Conservation (phyloP, 306 rosid genomes). For the Begonia masoniana region DNA sequence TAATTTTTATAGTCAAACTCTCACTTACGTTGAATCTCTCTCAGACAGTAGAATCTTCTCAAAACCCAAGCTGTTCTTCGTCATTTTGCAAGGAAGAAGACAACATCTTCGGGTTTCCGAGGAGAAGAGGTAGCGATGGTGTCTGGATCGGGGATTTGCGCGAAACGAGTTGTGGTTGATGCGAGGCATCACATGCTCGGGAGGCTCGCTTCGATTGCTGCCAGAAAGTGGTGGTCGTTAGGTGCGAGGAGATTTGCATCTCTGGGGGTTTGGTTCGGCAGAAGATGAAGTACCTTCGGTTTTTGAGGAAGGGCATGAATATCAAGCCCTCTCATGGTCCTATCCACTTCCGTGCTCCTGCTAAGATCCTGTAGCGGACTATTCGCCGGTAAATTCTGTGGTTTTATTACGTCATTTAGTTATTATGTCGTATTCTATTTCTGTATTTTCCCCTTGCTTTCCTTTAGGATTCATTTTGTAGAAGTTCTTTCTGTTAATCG, state of each 20-base stretch:
- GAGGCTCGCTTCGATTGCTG: slow-evolving; percentile 38
- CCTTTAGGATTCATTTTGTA: no score
- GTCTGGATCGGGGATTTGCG: slow-evolving; percentile 44
- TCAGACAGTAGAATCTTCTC: no score
- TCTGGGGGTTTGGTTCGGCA: slow-evolving; percentile 47
- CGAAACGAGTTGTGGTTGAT: slow-evolving; percentile 52
- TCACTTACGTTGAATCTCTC: no score
- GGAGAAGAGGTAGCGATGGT: slow-evolving; percentile 18
- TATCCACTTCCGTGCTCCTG: slow-evolving; percentile 52
- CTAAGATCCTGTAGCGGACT: slow-evolving; percentile 62
- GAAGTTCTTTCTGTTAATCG: no score
- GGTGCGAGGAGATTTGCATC: slow-evolving; percentile 54
- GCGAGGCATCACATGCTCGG: slow-evolving; percentile 63
- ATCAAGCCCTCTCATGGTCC: slow-evolving; percentile 64
- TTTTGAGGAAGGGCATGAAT: slow-evolving; percentile 60
- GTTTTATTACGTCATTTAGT: no score
- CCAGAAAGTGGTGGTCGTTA: slow-evolving; percentile 47
- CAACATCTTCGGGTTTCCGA: no score
- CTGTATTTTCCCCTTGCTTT: no score
- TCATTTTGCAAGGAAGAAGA: no score
- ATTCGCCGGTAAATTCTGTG: slow-evolving; percentile 34
- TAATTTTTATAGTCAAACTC: no score
- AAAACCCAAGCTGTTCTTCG: no score
- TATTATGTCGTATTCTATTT: no score
- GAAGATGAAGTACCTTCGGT: slow-evolving; percentile 60